Evolutionary conservation across 169 alveolate species (phyloP), one percentile per base, ranked within the genome.

Genomic region (Toxoplasma gondii): DNA sequence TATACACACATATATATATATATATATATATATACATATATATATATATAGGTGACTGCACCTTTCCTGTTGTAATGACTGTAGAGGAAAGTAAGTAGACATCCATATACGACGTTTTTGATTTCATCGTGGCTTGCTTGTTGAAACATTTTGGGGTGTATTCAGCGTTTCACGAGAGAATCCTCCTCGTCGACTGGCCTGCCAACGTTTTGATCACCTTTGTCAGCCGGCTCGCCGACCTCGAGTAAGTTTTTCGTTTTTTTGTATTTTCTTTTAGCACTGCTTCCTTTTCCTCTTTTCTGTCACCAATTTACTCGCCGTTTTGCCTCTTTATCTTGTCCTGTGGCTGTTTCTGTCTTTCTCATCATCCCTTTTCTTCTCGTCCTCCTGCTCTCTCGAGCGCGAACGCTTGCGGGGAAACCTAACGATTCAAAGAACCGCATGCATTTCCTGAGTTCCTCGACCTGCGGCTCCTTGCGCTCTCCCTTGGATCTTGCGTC

Each of bases 141-240:
- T 7, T 64, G 74, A 19, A 16, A 31, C n/a, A 16, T 64, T 12
- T 31, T 78, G 9, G 5, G 22, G 2, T 78, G 27, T 45, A 4
- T 70, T 41, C 94, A 92, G 94, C 94, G 22, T 88, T 92, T 34
- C 92, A 92, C 92, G 49, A 49, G n/a, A 64, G 67, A 49, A 17
- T 92, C 54, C 83, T 53, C 41, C 49, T 31, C 39, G 64, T 92
- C 74, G 88, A 92, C 27, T 88, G 87, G 87, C 94, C 94, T 27
- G 94, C 82, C 24, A 78, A 78, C 70, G 92, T 92, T 64, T 70
- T 88, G 44, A 24, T 92, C 58, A 92, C 94, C 53, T 88, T 92
- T 41, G 80, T 92, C 74, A 83, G 64, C 16, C 94, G 94, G 86
- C 94, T 92, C 67, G 94, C 94, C 10, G 94, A 92, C 31, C 81